Conservation (phyloP, 306 rosid genomes). For the Vigna angularis region DNA sequence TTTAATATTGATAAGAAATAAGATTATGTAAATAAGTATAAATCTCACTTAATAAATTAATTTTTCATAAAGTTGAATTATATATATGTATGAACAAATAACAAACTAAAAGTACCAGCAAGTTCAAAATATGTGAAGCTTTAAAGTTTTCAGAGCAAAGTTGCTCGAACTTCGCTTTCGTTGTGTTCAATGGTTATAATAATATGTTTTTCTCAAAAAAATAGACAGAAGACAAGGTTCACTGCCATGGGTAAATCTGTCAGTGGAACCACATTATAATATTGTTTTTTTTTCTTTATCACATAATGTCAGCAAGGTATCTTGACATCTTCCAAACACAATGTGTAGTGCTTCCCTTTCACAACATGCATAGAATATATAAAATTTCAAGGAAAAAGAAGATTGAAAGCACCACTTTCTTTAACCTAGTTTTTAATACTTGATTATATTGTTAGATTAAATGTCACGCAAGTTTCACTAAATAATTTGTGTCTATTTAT, state of each 20-base stretch:
- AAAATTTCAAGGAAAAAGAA: neutral
- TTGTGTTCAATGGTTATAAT: neutral
- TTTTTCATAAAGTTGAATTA: no score
- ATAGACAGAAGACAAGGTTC: neutral
- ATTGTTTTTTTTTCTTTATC: neutral
- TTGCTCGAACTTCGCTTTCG: neutral
- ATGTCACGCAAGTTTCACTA: constrained; percentile 2
- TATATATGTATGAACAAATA: neutral
- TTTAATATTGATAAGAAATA: no score
- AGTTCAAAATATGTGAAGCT: neutral
- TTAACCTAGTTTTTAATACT: neutral
- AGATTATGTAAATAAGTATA: no score
- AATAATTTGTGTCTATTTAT: neutral
- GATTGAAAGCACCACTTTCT: neutral
- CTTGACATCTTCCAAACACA: no score
- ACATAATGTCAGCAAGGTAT: no score
- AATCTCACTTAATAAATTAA: no score
- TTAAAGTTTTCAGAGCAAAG: neutral
- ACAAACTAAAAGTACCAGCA: neutral
- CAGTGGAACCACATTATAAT: neutral
- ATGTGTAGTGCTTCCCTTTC: neutral
- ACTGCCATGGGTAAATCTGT: neutral
- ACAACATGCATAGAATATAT: neutral
- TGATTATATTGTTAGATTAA: neutral
- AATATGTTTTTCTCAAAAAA: neutral